These are phyloP conservation scores for Cryptosporidium felis DNA, from an alignment of 169 alveolate genomes.

Conservation along the genomic window DNA sequence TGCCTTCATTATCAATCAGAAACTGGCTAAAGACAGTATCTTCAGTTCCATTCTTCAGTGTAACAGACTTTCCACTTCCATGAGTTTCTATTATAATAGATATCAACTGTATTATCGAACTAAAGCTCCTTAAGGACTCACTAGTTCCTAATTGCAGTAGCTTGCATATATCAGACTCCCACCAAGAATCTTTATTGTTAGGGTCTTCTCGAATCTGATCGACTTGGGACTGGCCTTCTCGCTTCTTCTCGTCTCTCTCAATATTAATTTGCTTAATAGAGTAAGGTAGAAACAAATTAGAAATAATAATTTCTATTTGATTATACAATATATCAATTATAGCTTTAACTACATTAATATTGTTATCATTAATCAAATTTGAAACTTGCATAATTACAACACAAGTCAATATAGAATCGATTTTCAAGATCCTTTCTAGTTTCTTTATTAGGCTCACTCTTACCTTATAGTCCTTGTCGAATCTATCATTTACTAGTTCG, in stretches of 20 bases:
- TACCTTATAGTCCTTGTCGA: conserved; percentile 22
- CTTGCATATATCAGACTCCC: conserved; percentile 31
- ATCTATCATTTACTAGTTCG: conserved; percentile 20
- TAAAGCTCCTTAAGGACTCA: not conserved
- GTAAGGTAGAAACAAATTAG: conserved; percentile 33
- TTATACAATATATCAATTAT: conserved; percentile 27
- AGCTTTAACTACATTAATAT: conserved; percentile 32
- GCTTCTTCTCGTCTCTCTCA: conserved; percentile 7
- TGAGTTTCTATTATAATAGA: conserved; percentile 30
- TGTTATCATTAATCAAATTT: conserved; percentile 1
- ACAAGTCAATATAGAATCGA: conserved; percentile 35
- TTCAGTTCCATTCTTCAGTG: not conserved
- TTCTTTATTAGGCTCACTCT: conserved; percentile 1
- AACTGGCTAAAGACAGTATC: not conserved
- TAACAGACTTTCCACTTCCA: not conserved
- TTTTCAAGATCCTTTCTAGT: conserved; percentile 32
- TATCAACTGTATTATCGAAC: not conserved
- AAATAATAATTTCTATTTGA: conserved; percentile 32
- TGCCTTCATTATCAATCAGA: not conserved
- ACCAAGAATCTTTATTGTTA: conserved; percentile 6
- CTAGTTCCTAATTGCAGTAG: conserved; percentile 15
- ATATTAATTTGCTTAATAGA: conserved; percentile 22
- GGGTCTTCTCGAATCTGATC: not conserved
- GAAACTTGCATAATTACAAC: not conserved
- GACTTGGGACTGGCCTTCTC: not conserved